Conservation (phyloP, 345 rosid species). For the Gossypium anomalum region DNA sequence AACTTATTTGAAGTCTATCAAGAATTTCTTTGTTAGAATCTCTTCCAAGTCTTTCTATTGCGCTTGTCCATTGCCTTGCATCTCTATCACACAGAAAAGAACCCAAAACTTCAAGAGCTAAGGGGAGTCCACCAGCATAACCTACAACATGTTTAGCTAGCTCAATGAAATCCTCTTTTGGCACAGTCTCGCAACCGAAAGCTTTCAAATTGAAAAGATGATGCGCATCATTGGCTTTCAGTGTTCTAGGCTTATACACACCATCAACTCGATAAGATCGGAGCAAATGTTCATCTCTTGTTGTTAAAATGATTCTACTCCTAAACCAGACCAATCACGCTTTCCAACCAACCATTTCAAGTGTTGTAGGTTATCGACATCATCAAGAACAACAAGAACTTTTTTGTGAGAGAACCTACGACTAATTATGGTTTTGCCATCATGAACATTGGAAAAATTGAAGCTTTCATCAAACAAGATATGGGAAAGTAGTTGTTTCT, state of each 20-base stretch:
- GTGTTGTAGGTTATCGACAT: constrained; percentile 38
- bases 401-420: not conserved
- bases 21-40: not conserved
- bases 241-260: constrained; percentile 39
- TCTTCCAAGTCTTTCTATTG: not conserved
- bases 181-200: constrained; percentile 37
- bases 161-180: constrained; percentile 3
- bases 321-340: constrained; percentile 43
- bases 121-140: no score
- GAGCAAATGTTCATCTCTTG: constrained; percentile 40
- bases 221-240: constrained; percentile 27
- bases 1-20: not conserved
- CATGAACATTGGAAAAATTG: no score
- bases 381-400: constrained; percentile 50
- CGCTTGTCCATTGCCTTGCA: no score
- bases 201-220: constrained; percentile 55
- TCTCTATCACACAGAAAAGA: no score
- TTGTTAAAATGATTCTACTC: constrained; percentile 49
- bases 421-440: no score
- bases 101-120: no score
- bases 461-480: no score
- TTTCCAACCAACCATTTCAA: constrained; percentile 34
- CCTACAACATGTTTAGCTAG: no score
- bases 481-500: no score
- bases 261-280: constrained; percentile 20